phyloP scores from a whole-genome alignment of 1,139 yeast species.

The Saccharomyces hybrid region DNA sequence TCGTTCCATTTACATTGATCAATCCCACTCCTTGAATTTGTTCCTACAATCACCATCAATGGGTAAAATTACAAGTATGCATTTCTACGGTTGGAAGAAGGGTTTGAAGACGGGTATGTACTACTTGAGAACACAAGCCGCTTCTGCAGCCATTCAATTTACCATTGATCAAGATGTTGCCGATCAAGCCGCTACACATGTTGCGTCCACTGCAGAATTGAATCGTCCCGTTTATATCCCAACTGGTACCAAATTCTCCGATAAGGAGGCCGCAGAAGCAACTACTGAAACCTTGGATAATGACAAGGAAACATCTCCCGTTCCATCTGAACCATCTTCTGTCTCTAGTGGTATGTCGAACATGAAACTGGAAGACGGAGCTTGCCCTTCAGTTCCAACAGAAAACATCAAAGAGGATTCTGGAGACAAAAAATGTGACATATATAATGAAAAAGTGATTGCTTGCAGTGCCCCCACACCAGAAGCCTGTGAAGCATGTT shows the following conservation, averaged over 20 bases:
- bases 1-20: slow-evolving; percentile 88
- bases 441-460: slow-evolving; percentile 84
- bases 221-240: slow-evolving; percentile 46
- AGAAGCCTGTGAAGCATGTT: slow-evolving; percentile 97
- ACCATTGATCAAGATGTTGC: slow-evolving; percentile 62
- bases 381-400: slow-evolving; percentile 5
- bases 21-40: slow-evolving; percentile 85
- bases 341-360: slow-evolving; percentile 22
- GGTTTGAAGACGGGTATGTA: slow-evolving; percentile 98
- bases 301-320: slow-evolving; percentile 11
- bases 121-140: slow-evolving; percentile 91
- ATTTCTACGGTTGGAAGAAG: slow-evolving; percentile 94
- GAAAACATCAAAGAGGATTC: slow-evolving; percentile 8
- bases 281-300: slow-evolving; percentile 12
- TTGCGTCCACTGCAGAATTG: slow-evolving; percentile 49
- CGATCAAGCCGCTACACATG: slow-evolving; percentile 43
- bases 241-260: slow-evolving; percentile 26
- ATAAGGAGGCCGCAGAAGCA: background rate
- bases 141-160: slow-evolving; percentile 87
- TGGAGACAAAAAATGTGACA: slow-evolving; percentile 44
- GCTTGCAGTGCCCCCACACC: slow-evolving; percentile 97
- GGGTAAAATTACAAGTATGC: slow-evolving; percentile 95
- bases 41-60: slow-evolving; percentile 80
- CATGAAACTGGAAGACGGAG: slow-evolving; percentile 9
- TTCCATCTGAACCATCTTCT: slow-evolving; percentile 12